These are phyloP conservation scores for Leccinum fallax DNA, from an alignment of 1,284 basidiomycete species.

Conservation along the genomic window DNA sequence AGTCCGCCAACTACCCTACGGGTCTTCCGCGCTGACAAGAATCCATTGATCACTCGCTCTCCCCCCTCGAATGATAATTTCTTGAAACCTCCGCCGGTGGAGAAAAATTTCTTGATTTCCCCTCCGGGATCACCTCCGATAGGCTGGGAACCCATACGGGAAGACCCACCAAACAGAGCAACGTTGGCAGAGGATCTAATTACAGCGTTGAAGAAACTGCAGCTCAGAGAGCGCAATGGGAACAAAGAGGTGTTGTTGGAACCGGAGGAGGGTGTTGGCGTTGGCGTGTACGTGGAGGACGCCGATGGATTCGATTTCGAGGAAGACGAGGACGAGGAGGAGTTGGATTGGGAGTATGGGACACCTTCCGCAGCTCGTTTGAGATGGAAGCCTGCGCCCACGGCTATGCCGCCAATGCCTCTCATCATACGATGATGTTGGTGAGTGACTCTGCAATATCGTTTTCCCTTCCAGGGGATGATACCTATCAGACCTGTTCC, in stretches of 20 bases:
- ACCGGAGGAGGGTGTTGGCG: constrained; percentile 69
- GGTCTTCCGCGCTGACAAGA: constrained; percentile 80
- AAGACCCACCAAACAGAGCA: constrained; percentile 88
- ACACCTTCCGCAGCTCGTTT: constrained; percentile 50
- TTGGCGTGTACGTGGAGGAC: constrained; percentile 75
- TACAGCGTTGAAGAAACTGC: constrained; percentile 66
- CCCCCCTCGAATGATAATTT: constrained; percentile 49
- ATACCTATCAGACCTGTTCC: constrained; percentile 47
- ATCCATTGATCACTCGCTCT: constrained; percentile 55
- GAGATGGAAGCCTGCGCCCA: constrained; percentile 55
- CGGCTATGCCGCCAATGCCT: constrained; percentile 58
- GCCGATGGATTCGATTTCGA: constrained; percentile 46
- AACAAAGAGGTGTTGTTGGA: constrained; percentile 61
- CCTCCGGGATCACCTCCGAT: constrained; percentile 98
- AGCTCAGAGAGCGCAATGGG: constrained; percentile 43
- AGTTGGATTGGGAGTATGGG: constrained; percentile 65
- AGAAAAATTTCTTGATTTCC: constrained; percentile 97
- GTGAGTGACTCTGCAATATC: constrained; percentile 24
- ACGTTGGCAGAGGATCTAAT: constrained; percentile 93
- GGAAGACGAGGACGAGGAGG: constrained; percentile 40
- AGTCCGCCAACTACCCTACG: constrained; percentile 63
- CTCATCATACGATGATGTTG: constrained; percentile 32
- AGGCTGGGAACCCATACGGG: constrained; percentile 91
- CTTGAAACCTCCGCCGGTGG: constrained; percentile 76
- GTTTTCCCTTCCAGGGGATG: constrained; percentile 27